phyloP scores from a whole-genome alignment of 768 basidiomycete genomes.

The Boletales sp. region DNA sequence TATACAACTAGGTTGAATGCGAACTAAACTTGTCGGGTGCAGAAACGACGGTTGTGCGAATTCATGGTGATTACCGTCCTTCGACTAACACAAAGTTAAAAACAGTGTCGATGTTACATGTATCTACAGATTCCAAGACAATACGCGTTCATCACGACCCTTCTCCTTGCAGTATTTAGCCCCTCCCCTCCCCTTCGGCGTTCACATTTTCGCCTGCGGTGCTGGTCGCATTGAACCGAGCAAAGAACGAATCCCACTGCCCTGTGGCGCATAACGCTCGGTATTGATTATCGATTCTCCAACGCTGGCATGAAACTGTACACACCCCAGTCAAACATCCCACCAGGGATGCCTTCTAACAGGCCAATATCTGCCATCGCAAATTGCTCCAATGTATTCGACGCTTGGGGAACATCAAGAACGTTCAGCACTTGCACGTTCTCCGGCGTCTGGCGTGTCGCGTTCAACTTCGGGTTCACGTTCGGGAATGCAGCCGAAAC shows the following conservation, averaged over 20 bases:
- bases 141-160: not conserved
- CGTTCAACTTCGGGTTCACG: constrained; percentile 75
- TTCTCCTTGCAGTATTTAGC: not conserved
- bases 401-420: constrained; percentile 57
- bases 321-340: constrained; percentile 87
- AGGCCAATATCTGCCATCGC: constrained; percentile 65
- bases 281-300: not conserved
- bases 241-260: constrained; percentile 82
- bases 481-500: constrained; percentile 39
- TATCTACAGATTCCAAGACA: constrained; percentile 16
- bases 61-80: constrained; percentile 9
- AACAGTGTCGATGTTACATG: constrained; percentile 6
- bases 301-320: constrained; percentile 23
- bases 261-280: constrained; percentile 36
- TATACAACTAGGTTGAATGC: constrained; percentile 24
- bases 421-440: constrained; percentile 79
- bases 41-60: not conserved
- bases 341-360: constrained; percentile 75
- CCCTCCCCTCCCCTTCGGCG: not conserved
- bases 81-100: not conserved
- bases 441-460: constrained; percentile 31
- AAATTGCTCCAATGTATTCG: constrained; percentile 56
- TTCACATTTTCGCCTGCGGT: constrained; percentile 3
- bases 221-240: constrained; percentile 43
- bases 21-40: constrained; percentile 6